phyloP scores from a whole-genome alignment of 1,139 yeast species.

The Suhomyces panamericanus region DNA sequence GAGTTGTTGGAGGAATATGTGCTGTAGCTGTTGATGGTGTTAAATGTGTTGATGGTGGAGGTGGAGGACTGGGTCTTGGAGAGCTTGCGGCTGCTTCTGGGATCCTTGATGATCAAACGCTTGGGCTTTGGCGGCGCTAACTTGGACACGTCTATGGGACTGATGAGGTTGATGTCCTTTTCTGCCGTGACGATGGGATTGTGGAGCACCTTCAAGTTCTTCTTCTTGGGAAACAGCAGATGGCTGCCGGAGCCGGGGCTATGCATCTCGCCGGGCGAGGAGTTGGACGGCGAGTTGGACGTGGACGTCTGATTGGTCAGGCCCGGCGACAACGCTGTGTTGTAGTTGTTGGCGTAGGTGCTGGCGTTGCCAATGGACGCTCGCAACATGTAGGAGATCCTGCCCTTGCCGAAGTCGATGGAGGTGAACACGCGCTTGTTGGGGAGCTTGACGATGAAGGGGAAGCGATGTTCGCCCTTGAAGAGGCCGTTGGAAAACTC shows the following conservation, averaged over 20 bases:
- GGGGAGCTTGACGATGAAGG: constrained; percentile 79
- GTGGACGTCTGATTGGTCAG: constrained; percentile 3
- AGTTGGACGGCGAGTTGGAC: constrained; percentile 1
- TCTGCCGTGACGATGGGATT: constrained; percentile 48
- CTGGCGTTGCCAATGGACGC: constrained; percentile 49
- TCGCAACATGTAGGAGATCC: constrained; percentile 65
- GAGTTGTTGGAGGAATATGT: constrained; percentile 41
- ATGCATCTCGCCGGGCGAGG: constrained; percentile 2
- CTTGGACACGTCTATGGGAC: constrained; percentile 71
- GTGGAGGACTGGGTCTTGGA: constrained; percentile 53
- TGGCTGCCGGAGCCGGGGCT: constrained; percentile 14
- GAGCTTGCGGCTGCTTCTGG: constrained; percentile 28
- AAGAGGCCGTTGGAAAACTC: constrained; percentile 50
- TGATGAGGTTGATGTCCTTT: constrained; percentile 57
- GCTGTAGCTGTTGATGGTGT: constrained; percentile 32
- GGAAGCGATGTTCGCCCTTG: constrained; percentile 85
- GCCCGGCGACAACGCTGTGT: constrained; percentile 4
- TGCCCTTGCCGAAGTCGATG: constrained; percentile 81
- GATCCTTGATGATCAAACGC: constrained; percentile 57
- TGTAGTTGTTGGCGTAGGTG: constrained; percentile 9
- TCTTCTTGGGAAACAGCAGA: constrained; percentile 22
- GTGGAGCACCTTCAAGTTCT: constrained; percentile 20
- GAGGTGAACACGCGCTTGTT: constrained; percentile 69
- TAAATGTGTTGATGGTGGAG: constrained; percentile 37
- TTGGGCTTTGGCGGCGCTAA: constrained; percentile 71